These are phyloP conservation scores for Wickerhamiella vanderwaltii DNA, from an alignment of 805 yeast genomes.

Conservation along the genomic window DNA sequence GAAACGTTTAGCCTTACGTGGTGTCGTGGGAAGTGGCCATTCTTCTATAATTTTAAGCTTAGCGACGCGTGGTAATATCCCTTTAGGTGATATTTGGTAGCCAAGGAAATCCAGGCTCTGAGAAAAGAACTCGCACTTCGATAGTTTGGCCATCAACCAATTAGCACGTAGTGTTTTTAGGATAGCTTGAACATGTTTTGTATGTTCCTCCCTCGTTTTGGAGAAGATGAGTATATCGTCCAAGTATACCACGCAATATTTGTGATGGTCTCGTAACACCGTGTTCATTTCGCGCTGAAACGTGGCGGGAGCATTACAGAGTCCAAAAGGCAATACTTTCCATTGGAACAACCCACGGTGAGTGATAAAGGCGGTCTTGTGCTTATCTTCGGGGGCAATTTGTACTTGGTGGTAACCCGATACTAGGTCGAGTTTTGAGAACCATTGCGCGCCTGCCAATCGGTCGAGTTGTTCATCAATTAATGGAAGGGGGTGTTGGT, in stretches of 20 bases:
- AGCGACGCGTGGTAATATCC: background rate
- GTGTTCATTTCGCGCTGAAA: conserved; percentile 1
- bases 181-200: background rate
- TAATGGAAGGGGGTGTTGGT: conserved; percentile 2
- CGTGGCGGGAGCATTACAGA: conserved; percentile 6
- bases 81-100: background rate
- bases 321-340: conserved; percentile 4
- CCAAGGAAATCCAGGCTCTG: background rate
- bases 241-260: conserved; percentile 1
- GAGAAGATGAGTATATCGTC: conserved; percentile 7
- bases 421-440: background rate
- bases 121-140: conserved; percentile 1
- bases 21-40: conserved; percentile 1
- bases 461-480: conserved; percentile 3
- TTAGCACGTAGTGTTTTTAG: background rate
- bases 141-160: background rate
- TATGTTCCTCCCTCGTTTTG: background rate
- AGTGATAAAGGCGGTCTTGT: conserved; percentile 2
- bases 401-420: conserved; percentile 4
- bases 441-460: background rate
- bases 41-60: background rate
- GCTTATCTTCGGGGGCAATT: background rate
- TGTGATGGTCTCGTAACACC: background rate
- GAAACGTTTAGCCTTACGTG: background rate
- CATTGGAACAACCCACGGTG: background rate